Base-by-base conservation (phyloP, 164 flowering plant genomes). In the Umbilicus rupestris region DNA sequence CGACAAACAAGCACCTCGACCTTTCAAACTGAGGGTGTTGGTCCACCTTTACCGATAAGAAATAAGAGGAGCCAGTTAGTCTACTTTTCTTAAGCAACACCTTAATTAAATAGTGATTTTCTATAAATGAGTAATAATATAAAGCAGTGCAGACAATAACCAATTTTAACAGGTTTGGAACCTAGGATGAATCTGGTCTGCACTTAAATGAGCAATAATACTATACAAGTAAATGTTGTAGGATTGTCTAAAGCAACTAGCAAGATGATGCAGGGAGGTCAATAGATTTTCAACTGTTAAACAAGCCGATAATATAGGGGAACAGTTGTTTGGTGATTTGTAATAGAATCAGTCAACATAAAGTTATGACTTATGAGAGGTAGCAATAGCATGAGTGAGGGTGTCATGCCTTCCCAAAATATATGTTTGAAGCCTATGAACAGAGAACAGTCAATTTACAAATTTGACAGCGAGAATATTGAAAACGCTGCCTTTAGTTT, bases 1-100 rank as follows among this genome's bases (percentile, higher is more conserved):
- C 86, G 28, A 89, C 91, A 76, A 92, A 89, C 70, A 92, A 75
- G 77, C 98, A 90, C 70, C 97, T 88, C 66, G 96, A 81, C 22
- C 71, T 35, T 68, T 68, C 77, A 69, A 87, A 90, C 68, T 84
- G 86, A 3, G 96, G 96, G 75, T 93, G 98, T 24, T 88, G 81
- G 76, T 90, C 97, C 72, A 90, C 98, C 97, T 90, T 70, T 67
- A 68, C 58, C 16, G 19, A 55, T 41, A 24, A 24, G 42, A 39
- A 70, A 29, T 31, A 3, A 28, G 19, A 63, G 17, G 60, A 52
- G 28, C n/a, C 19, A 19, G 50, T 66, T 37, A 69, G 52, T 50
- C 44, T 39, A 11, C 22, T 46, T 20, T 15, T 8, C 7, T 5
- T 22, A 50, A 30, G 26, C n/a, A 1, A 17, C 29, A 22, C 28